Evolutionary conservation across 176 grass and related monocot species (phyloP), one percentile per base, ranked within the genome.

Genomic region (Coix lacrymajobi): DNA sequence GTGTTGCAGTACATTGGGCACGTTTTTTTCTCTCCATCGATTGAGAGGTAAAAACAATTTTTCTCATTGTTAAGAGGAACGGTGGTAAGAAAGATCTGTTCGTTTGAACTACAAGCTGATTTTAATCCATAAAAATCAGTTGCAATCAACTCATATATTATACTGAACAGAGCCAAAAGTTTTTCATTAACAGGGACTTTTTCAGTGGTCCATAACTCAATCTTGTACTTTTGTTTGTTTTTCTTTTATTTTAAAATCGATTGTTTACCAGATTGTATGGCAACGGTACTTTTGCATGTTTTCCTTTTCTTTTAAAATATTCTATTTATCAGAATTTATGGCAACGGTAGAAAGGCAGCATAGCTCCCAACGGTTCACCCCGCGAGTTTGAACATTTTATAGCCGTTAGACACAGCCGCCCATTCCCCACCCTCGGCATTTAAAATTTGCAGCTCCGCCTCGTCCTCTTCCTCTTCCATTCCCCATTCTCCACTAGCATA

Each of bases 311-410:
- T 29, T 24, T 1, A 20, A 71, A 26, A 3, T 8, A 12, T 5
- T 72, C 19, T 5, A 45, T 60, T 37, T 51, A 0, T 0, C 0
- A 12, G 10, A 4, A 56, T 29, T 75, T 69, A 33, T 36, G 8
- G 17, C 83, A 78, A 86, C 78, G 72, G 83, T n/a, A 38, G 60
- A 36, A 52, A 76, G 1, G 2, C 29, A 39, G 20, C 77, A 14
- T 24, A 26, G 5, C 57, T 46, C 19, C 73, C 71, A 86, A 85
- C 83, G 75, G 88, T 79, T 87, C 68, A 69, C 68, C 61, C 25
- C 17, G 58, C 58, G 38, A 83, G 61, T 87, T 83, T 40, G 84
- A 90, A 83, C 76, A 32, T 62, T 14, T 82, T 54, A 73, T 86
- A 83, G 88, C 88, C 88, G 84, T 90, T 90, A 45, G 16, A 64